A percentile compares a stretch with the other conserved stretches of the same genome.
Conservation (phyloP, 768 basidiomycete species). For the Lactarius evosmus region DNA sequence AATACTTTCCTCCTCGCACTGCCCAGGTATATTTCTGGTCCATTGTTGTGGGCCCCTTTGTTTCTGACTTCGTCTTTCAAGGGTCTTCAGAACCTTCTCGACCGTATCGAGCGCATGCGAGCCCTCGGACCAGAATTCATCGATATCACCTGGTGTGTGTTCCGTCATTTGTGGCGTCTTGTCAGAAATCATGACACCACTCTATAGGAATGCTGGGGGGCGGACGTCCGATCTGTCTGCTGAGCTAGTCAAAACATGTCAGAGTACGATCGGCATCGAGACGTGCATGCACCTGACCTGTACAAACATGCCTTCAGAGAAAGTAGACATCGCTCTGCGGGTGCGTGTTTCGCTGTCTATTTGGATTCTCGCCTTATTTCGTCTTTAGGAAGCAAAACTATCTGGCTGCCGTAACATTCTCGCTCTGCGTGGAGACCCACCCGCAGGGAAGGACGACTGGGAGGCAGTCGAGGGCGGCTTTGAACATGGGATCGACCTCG, state of each 20-base stretch:
- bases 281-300: conserved; percentile 99
- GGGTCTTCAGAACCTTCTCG: conserved; percentile 93
- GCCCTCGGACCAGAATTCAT: conserved; percentile 94
- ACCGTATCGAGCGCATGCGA: conserved; percentile 98
- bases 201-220: conserved; percentile 88
- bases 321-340: conserved; percentile 85
- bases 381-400: conserved; percentile 74
- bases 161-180: conserved; percentile 14
- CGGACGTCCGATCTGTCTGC: conserved; percentile 92
- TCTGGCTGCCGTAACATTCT: conserved; percentile 91
- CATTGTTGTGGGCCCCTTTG: conserved; percentile 13
- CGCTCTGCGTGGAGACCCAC: conserved; percentile 91
- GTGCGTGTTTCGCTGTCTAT: conserved; percentile 41
- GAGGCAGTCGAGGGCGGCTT: conserved; percentile 90
- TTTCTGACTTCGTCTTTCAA: conserved; percentile 35
- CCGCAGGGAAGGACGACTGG: conserved; percentile 86
- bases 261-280: conserved; percentile 88
- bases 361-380: conserved; percentile 13
- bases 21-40: conserved; percentile 62
- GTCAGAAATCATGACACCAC: conserved; percentile 11
- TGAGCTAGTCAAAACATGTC: conserved; percentile 92
- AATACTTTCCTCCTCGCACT: conserved; percentile 95
- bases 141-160: conserved; percentile 88
- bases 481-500: conserved; percentile 86
- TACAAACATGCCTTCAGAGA: conserved; percentile 96